Conservation (phyloP, 257 asterid genomes). For the Solanum rostratum region DNA sequence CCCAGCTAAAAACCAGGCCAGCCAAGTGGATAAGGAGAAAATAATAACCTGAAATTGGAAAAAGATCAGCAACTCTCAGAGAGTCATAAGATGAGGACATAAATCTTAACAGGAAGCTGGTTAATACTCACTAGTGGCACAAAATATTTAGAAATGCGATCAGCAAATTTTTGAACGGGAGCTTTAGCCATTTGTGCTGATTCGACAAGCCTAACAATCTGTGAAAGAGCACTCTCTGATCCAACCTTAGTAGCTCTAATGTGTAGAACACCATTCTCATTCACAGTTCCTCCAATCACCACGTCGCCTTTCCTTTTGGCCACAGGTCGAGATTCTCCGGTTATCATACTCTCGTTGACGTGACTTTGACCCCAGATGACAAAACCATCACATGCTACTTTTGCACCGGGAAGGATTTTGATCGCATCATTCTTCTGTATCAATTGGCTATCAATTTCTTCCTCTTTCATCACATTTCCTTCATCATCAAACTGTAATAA, state of each 20-base stretch:
- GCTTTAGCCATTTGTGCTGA: slow-evolving; percentile 63
- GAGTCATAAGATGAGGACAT: neutral
- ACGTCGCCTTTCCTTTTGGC: slow-evolving; percentile 45
- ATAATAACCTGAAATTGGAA: slow-evolving; percentile 19
- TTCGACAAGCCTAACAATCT: slow-evolving; percentile 44
- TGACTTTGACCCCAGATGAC: slow-evolving; percentile 47
- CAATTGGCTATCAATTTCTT: slow-evolving; percentile 53
- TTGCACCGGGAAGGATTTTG: slow-evolving; percentile 62
- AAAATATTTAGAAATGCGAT: slow-evolving; percentile 32
- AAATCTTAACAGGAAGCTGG: neutral
- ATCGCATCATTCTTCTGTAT: slow-evolving; percentile 53
- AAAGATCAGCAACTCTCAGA: neutral
- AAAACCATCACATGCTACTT: slow-evolving; percentile 66
- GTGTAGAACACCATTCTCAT: slow-evolving; percentile 51
- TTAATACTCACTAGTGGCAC: slow-evolving; percentile 31
- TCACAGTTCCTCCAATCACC: slow-evolving; percentile 72
- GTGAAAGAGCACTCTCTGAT: slow-evolving; percentile 64
- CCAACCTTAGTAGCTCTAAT: slow-evolving; percentile 54
- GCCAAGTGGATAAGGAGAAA: slow-evolving; percentile 27
- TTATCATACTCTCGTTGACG: slow-evolving; percentile 37
- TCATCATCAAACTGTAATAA: slow-evolving; percentile 17
- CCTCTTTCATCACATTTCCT: slow-evolving; percentile 41
- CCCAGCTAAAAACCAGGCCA: slow-evolving; percentile 33
- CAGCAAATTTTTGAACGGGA: slow-evolving; percentile 48
- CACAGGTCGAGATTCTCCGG: slow-evolving; percentile 60